phyloP scores from a whole-genome alignment of 805 yeast genomes.

The Metschnikowia sp. region DNA sequence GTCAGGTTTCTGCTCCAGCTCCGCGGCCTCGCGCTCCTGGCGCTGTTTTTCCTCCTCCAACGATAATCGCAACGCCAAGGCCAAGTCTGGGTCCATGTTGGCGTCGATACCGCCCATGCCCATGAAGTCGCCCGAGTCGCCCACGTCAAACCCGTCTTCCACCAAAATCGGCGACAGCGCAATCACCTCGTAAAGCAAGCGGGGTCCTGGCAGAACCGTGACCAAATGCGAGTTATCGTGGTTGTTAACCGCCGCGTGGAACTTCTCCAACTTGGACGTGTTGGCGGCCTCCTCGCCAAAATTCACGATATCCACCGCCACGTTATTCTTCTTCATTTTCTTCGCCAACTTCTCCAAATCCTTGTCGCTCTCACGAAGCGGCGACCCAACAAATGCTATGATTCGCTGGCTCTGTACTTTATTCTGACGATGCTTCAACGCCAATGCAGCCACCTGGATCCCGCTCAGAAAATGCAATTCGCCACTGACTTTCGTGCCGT shows the following conservation, averaged over 20 bases:
- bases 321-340: slow-evolving; percentile 87
- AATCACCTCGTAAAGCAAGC: slow-evolving; percentile 76
- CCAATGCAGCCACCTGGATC: slow-evolving; percentile 86
- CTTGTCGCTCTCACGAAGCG: slow-evolving; percentile 63
- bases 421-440: slow-evolving; percentile 94
- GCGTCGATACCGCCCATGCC: slow-evolving; percentile 61
- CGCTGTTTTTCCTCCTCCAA: slow-evolving; percentile 92
- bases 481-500: slow-evolving; percentile 72
- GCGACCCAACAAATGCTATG: slow-evolving; percentile 85
- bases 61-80: slow-evolving; percentile 90
- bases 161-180: slow-evolving; percentile 71
- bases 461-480: slow-evolving; percentile 68
- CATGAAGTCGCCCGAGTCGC: slow-evolving; percentile 35
- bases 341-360: slow-evolving; percentile 83
- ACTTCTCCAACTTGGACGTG: slow-evolving; percentile 74
- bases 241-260: slow-evolving; percentile 68
- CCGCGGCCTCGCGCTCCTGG: slow-evolving; percentile 69
- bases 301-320: slow-evolving; percentile 85
- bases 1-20: slow-evolving; percentile 20
- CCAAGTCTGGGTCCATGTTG: slow-evolving; percentile 93
- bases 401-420: slow-evolving; percentile 89
- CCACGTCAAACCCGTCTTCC: slow-evolving; percentile 57
- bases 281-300: slow-evolving; percentile 87
- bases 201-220: slow-evolving; percentile 85
- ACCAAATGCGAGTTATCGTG: slow-evolving; percentile 79